These are phyloP conservation scores for Lactifluus pinguis DNA, from an alignment of 768 basidiomycete species.

Conservation along the genomic window DNA sequence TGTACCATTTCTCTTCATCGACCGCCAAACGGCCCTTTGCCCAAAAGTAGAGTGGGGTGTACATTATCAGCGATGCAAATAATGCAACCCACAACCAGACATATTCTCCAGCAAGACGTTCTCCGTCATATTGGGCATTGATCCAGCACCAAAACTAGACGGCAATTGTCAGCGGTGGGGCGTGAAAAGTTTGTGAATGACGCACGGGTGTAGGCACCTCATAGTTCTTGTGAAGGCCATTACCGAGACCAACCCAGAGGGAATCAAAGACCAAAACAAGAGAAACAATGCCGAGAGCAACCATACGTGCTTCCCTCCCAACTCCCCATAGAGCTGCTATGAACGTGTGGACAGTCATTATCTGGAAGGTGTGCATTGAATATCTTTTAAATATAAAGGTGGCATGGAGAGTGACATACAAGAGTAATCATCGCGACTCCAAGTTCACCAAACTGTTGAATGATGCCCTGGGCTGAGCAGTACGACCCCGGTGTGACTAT, in stretches of 20 bases:
- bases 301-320: conserved; percentile 22
- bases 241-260: neutral
- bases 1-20: conserved; percentile 22
- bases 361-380: neutral
- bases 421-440: conserved; percentile 36
- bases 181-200: conserved; percentile 14
- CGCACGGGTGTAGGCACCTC: conserved; percentile 15
- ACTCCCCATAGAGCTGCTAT: conserved; percentile 30
- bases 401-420: conserved; percentile 21
- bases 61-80: conserved; percentile 21
- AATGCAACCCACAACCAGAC: conserved; percentile 21
- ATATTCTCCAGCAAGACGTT: neutral
- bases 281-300: conserved; percentile 19
- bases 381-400: neutral
- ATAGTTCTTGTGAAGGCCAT: conserved; percentile 16
- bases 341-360: conserved; percentile 34
- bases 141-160: neutral
- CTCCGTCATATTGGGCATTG: neutral
- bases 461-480: conserved; percentile 32
- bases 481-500: conserved; percentile 27
- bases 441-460: conserved; percentile 36
- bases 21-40: conserved; percentile 28
- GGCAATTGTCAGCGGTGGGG: conserved; percentile 17
- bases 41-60: conserved; percentile 30
- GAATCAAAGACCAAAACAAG: neutral